Evolutionary conservation across 768 basidiomycete genomes (phyloP).

Genomic region (Amanita pseudoporphyria): DNA sequence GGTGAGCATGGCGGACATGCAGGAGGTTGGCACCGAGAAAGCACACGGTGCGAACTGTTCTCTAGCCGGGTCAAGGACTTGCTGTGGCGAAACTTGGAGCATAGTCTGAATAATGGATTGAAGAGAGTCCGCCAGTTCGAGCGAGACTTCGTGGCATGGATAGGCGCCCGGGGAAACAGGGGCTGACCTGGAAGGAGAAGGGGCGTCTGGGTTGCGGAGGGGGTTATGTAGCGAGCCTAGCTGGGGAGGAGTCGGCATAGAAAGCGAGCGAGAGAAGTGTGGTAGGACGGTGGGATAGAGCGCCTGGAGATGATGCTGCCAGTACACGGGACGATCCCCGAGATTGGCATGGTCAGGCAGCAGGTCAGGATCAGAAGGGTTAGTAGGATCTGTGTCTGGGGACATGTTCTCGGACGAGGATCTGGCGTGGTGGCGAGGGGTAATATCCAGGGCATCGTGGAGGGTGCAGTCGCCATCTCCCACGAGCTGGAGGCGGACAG

Average conservation of each 20-base stretch:
- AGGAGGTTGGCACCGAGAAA: constrained; percentile 78
- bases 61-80: constrained; percentile 85
- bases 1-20: constrained; percentile 81
- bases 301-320: background rate
- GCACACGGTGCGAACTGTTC: constrained; percentile 91
- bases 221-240: constrained; percentile 72
- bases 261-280: constrained; percentile 66
- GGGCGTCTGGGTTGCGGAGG: constrained; percentile 21
- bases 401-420: constrained; percentile 26
- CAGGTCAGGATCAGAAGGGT: constrained; percentile 33
- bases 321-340: constrained; percentile 18
- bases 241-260: constrained; percentile 72
- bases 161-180: constrained; percentile 17
- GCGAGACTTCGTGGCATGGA: constrained; percentile 59
- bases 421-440: constrained; percentile 13
- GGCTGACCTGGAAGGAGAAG: constrained; percentile 13
- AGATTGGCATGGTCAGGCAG: too few species aligned
- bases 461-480: constrained; percentile 31
- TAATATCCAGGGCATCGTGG: constrained; percentile 36
- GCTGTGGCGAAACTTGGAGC: constrained; percentile 81
- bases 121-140: constrained; percentile 85
- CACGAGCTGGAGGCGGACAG: constrained; percentile 40
- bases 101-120: constrained; percentile 89
- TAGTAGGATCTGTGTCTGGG: constrained; percentile 45
- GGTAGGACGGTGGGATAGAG: constrained; percentile 26